These are phyloP conservation scores for Coelastrella sp. DNA, from an alignment of 139 green algal species.

Conservation along the genomic window DNA sequence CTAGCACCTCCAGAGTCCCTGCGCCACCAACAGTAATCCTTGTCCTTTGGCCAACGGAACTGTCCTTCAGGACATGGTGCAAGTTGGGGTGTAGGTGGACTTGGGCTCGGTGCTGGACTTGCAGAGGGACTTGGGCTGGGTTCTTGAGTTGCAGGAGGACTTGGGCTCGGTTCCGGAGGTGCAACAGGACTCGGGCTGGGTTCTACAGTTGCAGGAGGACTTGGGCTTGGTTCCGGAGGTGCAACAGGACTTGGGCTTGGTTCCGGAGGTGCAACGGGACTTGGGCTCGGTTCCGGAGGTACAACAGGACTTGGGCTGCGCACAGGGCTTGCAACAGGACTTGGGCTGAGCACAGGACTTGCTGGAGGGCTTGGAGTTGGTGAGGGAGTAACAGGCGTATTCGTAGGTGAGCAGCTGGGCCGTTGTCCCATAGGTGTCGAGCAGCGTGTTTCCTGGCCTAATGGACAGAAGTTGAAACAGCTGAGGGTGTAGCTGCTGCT, in stretches of 20 bases:
- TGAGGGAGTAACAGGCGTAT: neutral
- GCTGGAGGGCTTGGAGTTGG: neutral
- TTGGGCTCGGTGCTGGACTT: neutral
- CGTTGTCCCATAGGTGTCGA: neutral
- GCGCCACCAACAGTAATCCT: neutral
- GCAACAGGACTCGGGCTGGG: too few species aligned
- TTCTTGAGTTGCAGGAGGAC: too few species aligned
- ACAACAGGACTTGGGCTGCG: neutral
- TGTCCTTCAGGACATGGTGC: neutral
- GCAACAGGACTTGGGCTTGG: neutral
- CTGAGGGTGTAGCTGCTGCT: slow-evolving; percentile 9
- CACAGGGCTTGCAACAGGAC: neutral
- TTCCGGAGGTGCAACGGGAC: neutral
- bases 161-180: neutral
- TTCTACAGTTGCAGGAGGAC: too few species aligned
- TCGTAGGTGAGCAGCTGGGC: neutral
- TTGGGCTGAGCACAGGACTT: too few species aligned
- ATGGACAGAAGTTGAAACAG: slow-evolving; percentile 26
- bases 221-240: neutral
- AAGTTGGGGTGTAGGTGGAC: neutral
- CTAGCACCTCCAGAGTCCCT: neutral
- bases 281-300: neutral
- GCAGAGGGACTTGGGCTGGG: too few species aligned
- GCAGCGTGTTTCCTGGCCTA: slow-evolving; percentile 8
- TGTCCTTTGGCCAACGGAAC: neutral